Evolutionary conservation across 1,139 yeast species (phyloP), one percentile per base, ranked within the genome.

Genomic region (Pneumocystis carinii): DNA sequence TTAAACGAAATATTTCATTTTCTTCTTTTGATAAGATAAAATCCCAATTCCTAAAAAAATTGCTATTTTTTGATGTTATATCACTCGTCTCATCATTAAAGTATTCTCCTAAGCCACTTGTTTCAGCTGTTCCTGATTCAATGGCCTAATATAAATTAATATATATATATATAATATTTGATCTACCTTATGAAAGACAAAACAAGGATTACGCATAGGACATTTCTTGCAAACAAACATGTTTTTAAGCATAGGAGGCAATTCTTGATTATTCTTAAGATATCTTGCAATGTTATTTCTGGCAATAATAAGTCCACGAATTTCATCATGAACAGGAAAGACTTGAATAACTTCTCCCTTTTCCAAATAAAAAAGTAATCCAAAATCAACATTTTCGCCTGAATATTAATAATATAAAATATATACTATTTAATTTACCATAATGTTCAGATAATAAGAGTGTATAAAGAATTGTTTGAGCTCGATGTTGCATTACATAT

Each of bases 401-500:
- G 48, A 37, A 36, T 12, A 27, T 32, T 29, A 62, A 27, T 19
- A 17, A 62, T 17, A 6, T 12, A 14, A 14, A 4, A 37, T 15
- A 29, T 7, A 57, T 57, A 37, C 5, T 19, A 12, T 3, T 37
- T 19, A 39, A 29, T 37, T 55, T 61, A 53, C 66, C 69, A 71
- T 92, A 92, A 55, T 95, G 76, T 68, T 92, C 97, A 62, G 84
- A 83, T 70, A 90, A 79, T 66, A 92, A 75, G 24, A 92, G 75
- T 0, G 95, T 84, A 72, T 92, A 92, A n/a, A 94, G 76, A 0
- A 90, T 79, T 0, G 95, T 87, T 71, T 92, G 99, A 0, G 95
- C 96, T 60, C 86, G 83, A 72, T 92, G 97, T 3, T 86, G 75
- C 14, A 85, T 72, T 62, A 83, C 78, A 62, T 81, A 82, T 55